Evolutionary conservation across 2,329 filamentous ascomycete species (phyloP), one percentile per base, ranked within the genome.

Genomic region (Apiospora marii): DNA sequence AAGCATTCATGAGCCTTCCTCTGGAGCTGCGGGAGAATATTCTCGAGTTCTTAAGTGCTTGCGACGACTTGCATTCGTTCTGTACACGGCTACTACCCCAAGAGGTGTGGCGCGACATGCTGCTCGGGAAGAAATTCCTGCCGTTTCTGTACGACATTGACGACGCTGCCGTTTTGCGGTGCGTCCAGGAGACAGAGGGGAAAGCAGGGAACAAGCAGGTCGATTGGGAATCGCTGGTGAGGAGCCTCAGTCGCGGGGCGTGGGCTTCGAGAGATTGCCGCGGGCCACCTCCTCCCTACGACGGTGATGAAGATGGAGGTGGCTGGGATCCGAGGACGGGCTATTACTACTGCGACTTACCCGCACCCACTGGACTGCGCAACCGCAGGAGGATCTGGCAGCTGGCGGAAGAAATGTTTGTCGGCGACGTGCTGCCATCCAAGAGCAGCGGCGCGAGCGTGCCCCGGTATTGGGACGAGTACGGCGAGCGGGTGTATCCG

Each of bases 141-240:
- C 74, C 75, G 2, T 77, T 77, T 68, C 58, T 78, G 1, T 72
- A 58, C 46, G 72, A 75, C 12, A 46, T 77, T 3, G 74, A 77
- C 49, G n/a, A 41, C 3, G 27, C 19, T 10, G 67, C 44, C 10
- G 64, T 76, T 1, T 51, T 67, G 13, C 64, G 58, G 19, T 75
- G 73, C 64, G 73, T 67, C n/a, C 3, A n/a, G 0, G 27, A 22
- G 4, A 71, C 67, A 68, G 53, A 37, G 4, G 24, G n/a, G 0
- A 10, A 48, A 4, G 34, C 64, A 19, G 30, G 13, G 8, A 37
- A 13, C 12, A 72, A 74, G 14, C 6, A n/a, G 19, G 71, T 73
- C 0, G 75, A 78, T 46, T 77, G 76, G 76, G 77, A 77, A 41
- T 71, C 74, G 1, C 73, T 77, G 22, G 75, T 77, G 3, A 74